phyloP scores from a whole-genome alignment of 129 eudicot genomes.

The Flaveria brownii region DNA sequence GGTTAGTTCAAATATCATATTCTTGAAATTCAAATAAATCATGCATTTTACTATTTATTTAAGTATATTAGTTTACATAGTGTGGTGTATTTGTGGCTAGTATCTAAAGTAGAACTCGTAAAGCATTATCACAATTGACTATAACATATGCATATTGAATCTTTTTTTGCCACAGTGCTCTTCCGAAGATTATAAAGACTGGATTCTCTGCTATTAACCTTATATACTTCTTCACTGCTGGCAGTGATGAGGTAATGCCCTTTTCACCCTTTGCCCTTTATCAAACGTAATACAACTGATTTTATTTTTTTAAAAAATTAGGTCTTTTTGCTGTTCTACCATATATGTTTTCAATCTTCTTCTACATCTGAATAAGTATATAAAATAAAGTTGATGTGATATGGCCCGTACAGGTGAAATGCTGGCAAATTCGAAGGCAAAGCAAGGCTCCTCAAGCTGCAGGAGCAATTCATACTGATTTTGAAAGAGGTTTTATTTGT shows the following conservation, averaged over 20 bases:
- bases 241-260: constrained; percentile 80
- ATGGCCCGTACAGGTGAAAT: constrained; percentile 63
- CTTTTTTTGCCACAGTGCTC: constrained; percentile 57
- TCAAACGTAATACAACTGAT: neutral
- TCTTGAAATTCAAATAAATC: neutral
- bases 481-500: constrained; percentile 93
- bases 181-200: constrained; percentile 94
- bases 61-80: neutral
- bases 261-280: neutral
- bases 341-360: neutral
- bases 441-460: constrained; percentile 99
- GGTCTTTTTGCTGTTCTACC: neutral
- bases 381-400: neutral
- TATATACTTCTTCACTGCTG: constrained; percentile 94
- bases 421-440: constrained; percentile 95
- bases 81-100: constrained; percentile 4
- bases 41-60: constrained; percentile 5
- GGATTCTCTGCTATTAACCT: constrained; percentile 95
- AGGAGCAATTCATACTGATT: constrained; percentile 96
- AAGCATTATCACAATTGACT: neutral
- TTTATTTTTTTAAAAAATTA: neutral
- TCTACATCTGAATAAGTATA: neutral
- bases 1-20: constrained; percentile 38
- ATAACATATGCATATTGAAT: neutral
- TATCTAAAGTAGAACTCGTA: neutral